Conservation (phyloP, 192 early-diverging fungal genomes). For the Coemansia sp. region DNA sequence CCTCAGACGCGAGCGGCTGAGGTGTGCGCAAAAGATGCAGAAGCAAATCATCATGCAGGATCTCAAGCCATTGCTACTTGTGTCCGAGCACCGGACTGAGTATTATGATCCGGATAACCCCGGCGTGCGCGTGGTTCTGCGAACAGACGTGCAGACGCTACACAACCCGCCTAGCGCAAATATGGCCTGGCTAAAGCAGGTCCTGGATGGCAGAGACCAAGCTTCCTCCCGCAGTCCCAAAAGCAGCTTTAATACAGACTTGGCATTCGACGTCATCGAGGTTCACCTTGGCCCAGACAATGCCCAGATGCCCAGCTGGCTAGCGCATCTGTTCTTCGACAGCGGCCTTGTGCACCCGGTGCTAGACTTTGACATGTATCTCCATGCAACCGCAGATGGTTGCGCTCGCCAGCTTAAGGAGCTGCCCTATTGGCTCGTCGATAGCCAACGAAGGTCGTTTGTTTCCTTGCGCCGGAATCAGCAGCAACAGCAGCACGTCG, state of each 20-base stretch:
- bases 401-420: constrained; percentile 5
- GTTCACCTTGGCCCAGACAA: constrained; percentile 18
- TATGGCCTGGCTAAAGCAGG: constrained; percentile 13
- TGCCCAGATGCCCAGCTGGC: constrained; percentile 33
- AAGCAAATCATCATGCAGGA: constrained; percentile 37
- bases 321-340: constrained; percentile 43
- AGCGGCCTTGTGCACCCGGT: constrained; percentile 34
- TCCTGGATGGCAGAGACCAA: neutral
- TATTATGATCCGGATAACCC: constrained; percentile 23
- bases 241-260: neutral
- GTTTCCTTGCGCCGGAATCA: neutral
- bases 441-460: constrained; percentile 24
- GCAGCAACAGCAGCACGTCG: neutral
- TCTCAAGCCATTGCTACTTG: constrained; percentile 24
- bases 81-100: constrained; percentile 34
- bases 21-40: constrained; percentile 42
- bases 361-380: constrained; percentile 48
- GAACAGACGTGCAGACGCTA: constrained; percentile 15
- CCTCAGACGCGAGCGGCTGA: constrained; percentile 23
- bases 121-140: constrained; percentile 23
- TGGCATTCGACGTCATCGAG: constrained; percentile 33
- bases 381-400: constrained; percentile 32
- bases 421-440: constrained; percentile 48
- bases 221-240: neutral
- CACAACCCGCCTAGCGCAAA: constrained; percentile 14